Evolutionary conservation across 1,284 basidiomycete species (phyloP), one percentile per base, ranked within the genome.

Genomic region (Cryptococcus sp.): DNA sequence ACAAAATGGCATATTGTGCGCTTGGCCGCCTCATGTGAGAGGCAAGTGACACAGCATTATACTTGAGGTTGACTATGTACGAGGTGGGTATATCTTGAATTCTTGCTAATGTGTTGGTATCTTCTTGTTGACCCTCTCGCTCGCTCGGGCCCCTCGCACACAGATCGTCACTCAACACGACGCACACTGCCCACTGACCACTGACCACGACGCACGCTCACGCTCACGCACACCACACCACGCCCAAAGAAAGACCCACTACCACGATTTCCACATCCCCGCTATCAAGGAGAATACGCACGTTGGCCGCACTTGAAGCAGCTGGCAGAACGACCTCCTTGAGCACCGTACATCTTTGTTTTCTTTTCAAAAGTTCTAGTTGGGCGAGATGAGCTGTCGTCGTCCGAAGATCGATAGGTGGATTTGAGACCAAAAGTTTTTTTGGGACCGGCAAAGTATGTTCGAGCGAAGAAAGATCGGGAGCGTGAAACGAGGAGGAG

Each of bases 301-400:
- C 75, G 70, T 59, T 66, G 65, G 63, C 75, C 75, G 67, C 75
- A 77, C 71, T 77, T 77, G 72, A 77, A 77, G 66, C 75, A 77
- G 65, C 73, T 74, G 58, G 69, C 68, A 54, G 67, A 66, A 63
- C 70, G 67, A 57, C 61, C 60, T 56, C 63, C 59, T 57, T 34
- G 29, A 34, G 45, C 64, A 53, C 72, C 71, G 72, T 68, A 74
- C 71, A 74, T 73, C 65, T 57, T 66, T 58, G 58, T 52, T 52
- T 50, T 55, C 23, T 62, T 64, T 38, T 48, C 19, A 39, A 37
- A 39, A 38, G 45, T 54, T 47, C 29, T 34, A 39, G 45, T 54
- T 47, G 46, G 46, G 7, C 26, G 46, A 47, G 46, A 47, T 7
- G 29, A 34, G 29, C 13, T 34, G 29, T 34, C 29, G 29, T 34